Base-by-base conservation (phyloP, 306 rosid genomes). In the cucumber (Cucumis sativus) region DNA sequence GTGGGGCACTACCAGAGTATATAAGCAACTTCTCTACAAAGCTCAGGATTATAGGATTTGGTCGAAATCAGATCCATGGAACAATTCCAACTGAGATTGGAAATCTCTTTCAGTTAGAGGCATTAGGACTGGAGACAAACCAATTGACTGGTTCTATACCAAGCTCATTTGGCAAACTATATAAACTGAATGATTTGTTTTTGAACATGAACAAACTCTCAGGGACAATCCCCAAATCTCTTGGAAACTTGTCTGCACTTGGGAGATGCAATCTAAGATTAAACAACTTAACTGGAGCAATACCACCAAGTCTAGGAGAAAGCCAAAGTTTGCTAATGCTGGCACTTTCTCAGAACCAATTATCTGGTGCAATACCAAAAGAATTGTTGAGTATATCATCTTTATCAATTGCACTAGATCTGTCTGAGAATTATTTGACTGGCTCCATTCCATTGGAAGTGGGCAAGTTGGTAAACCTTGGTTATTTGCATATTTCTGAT, bases 21-120 rank as follows among this genome's bases (percentile, higher is more conserved):
- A 28, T 83, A 1, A 28, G 80, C 63, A 85, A 85, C 51, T 64
- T 85, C 69, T 83, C 86, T 14, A 64, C 67, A 8, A 80, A 10
- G 14, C 79, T 85, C 13, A 58, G 11, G 55, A 0, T 0, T 0
- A 47, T 80, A 2, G 17, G 9, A 4, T n/a, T 78, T 11, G 78
- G 77, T 10, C 3, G 64, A 25, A 85, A 80, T 80, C 7, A 6
- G 0, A 71, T 85, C 10, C 10, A 13, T 0, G 88, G 88, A 43
- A 68, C n/a, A 16, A 81, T 83, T 69, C 84, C 84, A 0, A 5
- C 6, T 14, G 75, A 18, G 6, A 69, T 85, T 7, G 83, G 66
- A 0, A 83, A 83, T 72, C 79, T 85, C 7, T 4, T 80, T 57
- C 59, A 55, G 18, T 80, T 85, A 52, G 23, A 1, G 2, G 40